Conservation (phyloP, 106 monocot species). For the Platanthera guangdongensis region DNA sequence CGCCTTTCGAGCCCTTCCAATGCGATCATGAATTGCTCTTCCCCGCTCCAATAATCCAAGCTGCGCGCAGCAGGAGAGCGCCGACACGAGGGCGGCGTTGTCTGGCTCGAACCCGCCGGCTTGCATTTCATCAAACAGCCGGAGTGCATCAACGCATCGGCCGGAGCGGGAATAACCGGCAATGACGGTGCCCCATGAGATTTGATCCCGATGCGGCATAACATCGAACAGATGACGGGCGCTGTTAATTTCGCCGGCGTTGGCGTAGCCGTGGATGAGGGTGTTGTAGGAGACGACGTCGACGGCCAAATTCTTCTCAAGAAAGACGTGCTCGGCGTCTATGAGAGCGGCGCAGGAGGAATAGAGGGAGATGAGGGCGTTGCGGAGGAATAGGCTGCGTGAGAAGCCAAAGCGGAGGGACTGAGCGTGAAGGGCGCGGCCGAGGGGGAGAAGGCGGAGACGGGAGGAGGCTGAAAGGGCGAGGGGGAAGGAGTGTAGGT, state of each 20-base stretch:
- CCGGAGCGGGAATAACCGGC: constrained; percentile 19
- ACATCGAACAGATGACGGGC: constrained; percentile 40
- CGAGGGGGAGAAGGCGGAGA: constrained; percentile 8
- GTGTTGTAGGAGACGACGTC: constrained; percentile 46
- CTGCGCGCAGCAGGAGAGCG: constrained; percentile 43
- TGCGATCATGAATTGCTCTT: constrained; percentile 29
- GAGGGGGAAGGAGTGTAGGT: constrained; percentile 53
- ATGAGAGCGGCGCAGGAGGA: constrained; percentile 5
- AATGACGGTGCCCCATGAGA: constrained; percentile 55
- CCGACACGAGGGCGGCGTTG: constrained; percentile 33
- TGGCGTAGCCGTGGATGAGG: constrained; percentile 32
- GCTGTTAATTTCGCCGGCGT: constrained; percentile 3
- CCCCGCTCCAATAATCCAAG: constrained; percentile 35
- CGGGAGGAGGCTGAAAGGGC: constrained; percentile 24
- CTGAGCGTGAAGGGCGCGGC: constrained; percentile 26
- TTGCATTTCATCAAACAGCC: constrained; percentile 43
- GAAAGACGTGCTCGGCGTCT: constrained; percentile 26
- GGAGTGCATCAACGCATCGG: constrained; percentile 11
- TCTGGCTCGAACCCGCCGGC: constrained; percentile 21
- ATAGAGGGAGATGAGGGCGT: constrained; percentile 40
- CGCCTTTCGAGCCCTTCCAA: constrained; percentile 1
- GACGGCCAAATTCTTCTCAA: not conserved
- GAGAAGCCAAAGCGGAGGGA: constrained; percentile 25
- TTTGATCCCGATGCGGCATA: constrained; percentile 33
- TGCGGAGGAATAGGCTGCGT: constrained; percentile 20